Percentiles rank a stretch among this genome's conserved stretches.
These are phyloP conservation scores for Fusarium illudens DNA, from an alignment of 2,329 filamentous ascomycete species.

Conservation along the genomic window DNA sequence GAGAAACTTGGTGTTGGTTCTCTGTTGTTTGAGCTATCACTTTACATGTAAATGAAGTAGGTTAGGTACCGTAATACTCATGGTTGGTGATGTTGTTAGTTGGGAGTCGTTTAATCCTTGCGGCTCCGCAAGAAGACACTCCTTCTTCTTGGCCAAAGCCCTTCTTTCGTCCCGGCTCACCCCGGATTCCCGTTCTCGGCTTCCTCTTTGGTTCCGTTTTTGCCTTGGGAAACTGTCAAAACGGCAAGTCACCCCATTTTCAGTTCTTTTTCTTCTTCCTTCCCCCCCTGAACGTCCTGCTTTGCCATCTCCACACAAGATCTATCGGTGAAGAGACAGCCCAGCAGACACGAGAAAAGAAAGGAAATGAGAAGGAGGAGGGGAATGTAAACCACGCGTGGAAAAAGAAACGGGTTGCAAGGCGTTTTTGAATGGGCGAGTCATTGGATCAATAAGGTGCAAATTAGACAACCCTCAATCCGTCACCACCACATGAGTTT, in stretches of 20 bases:
- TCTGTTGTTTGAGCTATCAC: not conserved
- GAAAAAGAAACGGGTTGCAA: not conserved
- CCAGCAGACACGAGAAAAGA: constrained; percentile 5
- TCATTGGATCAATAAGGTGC: not conserved
- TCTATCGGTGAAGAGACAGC: not conserved
- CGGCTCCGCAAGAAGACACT: constrained; percentile 8
- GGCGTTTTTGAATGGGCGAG: not conserved
- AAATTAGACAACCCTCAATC: not conserved
- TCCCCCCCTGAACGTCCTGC: not conserved
- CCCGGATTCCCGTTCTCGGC: constrained; percentile 15
- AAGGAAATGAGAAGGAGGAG: constrained; percentile 8
- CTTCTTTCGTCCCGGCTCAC: constrained; percentile 28
- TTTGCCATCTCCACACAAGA: not conserved
- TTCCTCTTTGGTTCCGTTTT: not conserved
- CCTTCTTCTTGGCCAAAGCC: constrained; percentile 15
- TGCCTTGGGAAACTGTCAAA: not conserved
- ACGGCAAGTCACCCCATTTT: constrained; percentile 16
- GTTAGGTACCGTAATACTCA: not conserved
- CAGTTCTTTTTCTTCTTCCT: not conserved
- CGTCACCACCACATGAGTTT: not conserved
- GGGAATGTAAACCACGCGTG: not conserved
- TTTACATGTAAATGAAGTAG: not conserved
- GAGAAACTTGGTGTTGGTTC: not conserved
- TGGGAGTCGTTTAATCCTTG: not conserved
- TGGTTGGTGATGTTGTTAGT: not conserved